Evolutionary conservation across 148 eudicot genomes (phyloP).

Genomic region (Amaranthus palmeri): DNA sequence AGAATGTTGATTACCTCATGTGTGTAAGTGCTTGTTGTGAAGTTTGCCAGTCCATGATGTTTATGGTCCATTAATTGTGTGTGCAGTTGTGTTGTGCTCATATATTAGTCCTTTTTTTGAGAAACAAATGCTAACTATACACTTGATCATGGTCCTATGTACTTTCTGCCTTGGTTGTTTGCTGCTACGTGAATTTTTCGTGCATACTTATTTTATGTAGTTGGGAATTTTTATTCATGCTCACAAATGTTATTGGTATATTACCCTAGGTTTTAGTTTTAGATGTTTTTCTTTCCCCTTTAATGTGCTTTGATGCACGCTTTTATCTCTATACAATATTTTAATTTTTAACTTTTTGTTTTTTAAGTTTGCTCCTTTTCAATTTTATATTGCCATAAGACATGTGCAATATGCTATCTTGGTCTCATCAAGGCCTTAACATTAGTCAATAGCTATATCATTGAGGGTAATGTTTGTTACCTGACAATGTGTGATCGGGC

Average conservation of each 20-base stretch:
- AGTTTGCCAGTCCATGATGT: background rate
- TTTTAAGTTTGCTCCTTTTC: background rate
- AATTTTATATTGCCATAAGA: background rate
- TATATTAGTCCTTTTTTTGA: background rate
- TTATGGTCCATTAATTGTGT: background rate
- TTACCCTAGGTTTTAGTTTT: background rate
- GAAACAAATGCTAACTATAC: background rate
- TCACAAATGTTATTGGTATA: background rate
- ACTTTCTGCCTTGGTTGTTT: background rate
- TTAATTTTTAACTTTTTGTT: background rate
- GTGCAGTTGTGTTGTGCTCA: background rate
- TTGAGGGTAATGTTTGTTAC: slow-evolving; percentile 91
- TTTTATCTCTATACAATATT: background rate
- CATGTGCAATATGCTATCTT: background rate
- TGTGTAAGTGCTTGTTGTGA: background rate
- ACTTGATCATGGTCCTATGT: background rate
- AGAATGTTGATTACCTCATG: too few species aligned
- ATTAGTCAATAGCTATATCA: slow-evolving; percentile 59
- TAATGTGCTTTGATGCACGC: background rate
- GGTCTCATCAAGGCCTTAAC: slow-evolving; percentile 41
- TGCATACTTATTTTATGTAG: background rate
- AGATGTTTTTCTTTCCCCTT: background rate
- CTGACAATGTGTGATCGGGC: slow-evolving; percentile 95
- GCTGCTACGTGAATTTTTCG: background rate
- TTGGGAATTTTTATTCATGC: background rate